Base-by-base conservation (phyloP, 495 filamentous ascomycete genomes). In the Terfezia claveryi region DNA sequence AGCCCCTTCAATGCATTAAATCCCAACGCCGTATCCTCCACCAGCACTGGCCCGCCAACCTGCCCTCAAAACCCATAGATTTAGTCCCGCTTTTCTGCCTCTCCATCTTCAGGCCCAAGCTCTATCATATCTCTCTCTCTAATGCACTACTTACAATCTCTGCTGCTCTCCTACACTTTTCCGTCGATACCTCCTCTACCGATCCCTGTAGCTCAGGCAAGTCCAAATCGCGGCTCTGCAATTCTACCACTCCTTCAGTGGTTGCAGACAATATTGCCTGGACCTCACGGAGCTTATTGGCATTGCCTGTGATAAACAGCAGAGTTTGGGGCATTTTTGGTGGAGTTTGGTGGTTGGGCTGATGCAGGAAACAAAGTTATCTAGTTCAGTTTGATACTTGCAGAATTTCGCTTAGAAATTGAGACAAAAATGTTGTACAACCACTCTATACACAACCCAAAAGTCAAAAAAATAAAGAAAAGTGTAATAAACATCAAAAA, bases 221-320 rank as follows among this genome's bases (percentile, higher is more conserved):
- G 61, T 95, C 87, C 27, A 98, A 65, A 3, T 73, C 69, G 66
- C 83, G 79, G 69, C 70, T 91, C 54, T 78, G 72, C 51, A 98
- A 72, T 7, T 50, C 50, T 46, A 81, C 70, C 59, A 92, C 80
- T 36, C 78, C 74, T 32, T 32, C 1, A 7, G 27, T 32, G 27
- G 2, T 32, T 32, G 27, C 27, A 54, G 75, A 76, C 16, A 98
- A 74, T 62, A 98, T 95, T 11, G 82, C 80, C 64, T 80, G 76
- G 59, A 93, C 85, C 69, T 98, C 91, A 56, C 67, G 66, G 52
- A 98, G 76, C 70, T 98, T 98, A 71, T 93, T 92, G 60, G 77
- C 74, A 71, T 98, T 98, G 60, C 89, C 83, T 2, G 92, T 98
- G 62, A 98, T 94, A 73, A 98, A 98, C 72, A 94, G 85, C 38